phyloP scores from a whole-genome alignment of 1,284 basidiomycete genomes.

The Fomitopsis betulina region DNA sequence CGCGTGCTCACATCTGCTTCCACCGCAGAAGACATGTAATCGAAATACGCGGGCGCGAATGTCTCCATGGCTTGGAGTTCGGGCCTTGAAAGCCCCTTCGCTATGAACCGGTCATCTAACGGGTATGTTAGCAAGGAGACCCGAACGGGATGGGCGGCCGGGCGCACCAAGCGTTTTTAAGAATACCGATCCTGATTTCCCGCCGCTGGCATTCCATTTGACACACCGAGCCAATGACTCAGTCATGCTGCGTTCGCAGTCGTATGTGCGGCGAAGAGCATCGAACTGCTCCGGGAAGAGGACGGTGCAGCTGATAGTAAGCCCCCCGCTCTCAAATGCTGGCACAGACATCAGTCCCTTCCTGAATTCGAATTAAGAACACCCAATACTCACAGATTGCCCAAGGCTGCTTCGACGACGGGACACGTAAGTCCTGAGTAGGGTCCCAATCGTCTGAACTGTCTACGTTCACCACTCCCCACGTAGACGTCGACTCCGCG shows the following conservation, averaged over 20 bases:
- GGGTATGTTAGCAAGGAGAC: background rate
- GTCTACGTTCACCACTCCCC: conserved; percentile 82
- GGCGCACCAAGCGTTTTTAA: conserved; percentile 84
- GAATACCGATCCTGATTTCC: conserved; percentile 96
- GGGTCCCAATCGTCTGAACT: conserved; percentile 58
- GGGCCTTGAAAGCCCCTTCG: conserved; percentile 90
- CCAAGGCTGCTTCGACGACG: conserved; percentile 79
- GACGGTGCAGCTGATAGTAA: conserved; percentile 94
- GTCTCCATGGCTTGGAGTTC: conserved; percentile 96
- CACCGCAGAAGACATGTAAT: conserved; percentile 90
- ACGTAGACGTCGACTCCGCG: conserved; percentile 77
- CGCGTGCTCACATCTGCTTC: conserved; percentile 59
- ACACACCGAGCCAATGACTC: conserved; percentile 92
- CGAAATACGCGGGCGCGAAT: conserved; percentile 97
- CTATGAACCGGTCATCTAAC: conserved; percentile 94
- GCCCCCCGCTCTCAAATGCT: conserved; percentile 89
- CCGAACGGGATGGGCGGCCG: conserved; percentile 3
- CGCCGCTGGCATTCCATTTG: conserved; percentile 95
- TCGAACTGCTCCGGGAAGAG: conserved; percentile 98
- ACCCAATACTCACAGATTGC: conserved; percentile 61
- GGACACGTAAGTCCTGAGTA: conserved; percentile 69
- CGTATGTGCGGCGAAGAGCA: conserved; percentile 86
- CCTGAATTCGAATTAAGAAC: background rate
- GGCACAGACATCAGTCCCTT: conserved; percentile 11
- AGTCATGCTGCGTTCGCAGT: conserved; percentile 90